Conservation (phyloP, 495 filamentous ascomycete species). For the Tuber indicum region DNA sequence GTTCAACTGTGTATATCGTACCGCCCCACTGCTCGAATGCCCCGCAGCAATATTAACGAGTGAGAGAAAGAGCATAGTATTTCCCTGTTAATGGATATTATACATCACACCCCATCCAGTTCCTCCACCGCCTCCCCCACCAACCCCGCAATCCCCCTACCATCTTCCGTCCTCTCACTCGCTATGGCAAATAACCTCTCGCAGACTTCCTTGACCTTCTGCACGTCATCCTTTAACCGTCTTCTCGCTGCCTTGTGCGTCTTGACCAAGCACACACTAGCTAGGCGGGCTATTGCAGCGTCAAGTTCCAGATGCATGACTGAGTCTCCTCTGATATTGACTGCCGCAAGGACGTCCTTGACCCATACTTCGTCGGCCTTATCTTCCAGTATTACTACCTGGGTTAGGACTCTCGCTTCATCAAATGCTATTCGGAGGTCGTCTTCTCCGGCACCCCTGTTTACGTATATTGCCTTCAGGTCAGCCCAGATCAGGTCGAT, state of each 20-base stretch:
- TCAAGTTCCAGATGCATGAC: conserved; percentile 47
- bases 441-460: conserved; percentile 21
- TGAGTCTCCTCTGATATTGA: conserved; percentile 44
- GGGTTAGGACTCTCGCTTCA: conserved; percentile 50
- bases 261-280: conserved; percentile 47
- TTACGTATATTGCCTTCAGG: conserved; percentile 44
- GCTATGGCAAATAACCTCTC: conserved; percentile 20
- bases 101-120: conserved; percentile 29
- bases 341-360: conserved; percentile 27
- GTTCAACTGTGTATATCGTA: background rate
- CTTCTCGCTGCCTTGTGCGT: conserved; percentile 46
- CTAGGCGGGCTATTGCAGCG: conserved; percentile 50
- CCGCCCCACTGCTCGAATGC: background rate
- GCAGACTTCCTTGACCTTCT: conserved; percentile 22
- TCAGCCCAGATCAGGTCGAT: conserved; percentile 50
- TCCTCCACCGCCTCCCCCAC: conserved; percentile 32
- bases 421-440: conserved; percentile 49
- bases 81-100: background rate
- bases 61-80: background rate
- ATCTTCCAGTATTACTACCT: conserved; percentile 46
- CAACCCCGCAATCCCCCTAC: conserved; percentile 27
- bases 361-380: conserved; percentile 28
- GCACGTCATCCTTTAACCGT: conserved; percentile 43
- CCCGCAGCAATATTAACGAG: background rate
- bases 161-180: conserved; percentile 30